Base-by-base conservation (phyloP, 2,329 filamentous ascomycete genomes). In the Didymella keratinophila region DNA sequence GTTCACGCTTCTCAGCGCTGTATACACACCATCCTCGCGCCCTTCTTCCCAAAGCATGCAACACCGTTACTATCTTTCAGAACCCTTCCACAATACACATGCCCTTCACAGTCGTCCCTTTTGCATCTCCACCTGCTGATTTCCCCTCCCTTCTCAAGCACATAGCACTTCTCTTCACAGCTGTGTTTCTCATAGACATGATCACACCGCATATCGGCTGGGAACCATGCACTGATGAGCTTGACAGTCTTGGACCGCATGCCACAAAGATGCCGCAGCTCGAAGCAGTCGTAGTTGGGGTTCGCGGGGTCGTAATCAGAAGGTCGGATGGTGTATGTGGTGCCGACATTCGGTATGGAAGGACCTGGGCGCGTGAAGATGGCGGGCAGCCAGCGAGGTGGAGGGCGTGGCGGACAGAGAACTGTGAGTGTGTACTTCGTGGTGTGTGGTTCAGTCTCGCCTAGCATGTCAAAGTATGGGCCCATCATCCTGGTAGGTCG, bases 11-110 rank as follows among this genome's bases (percentile, higher is more conserved):
- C 6, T 58, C 43, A 48, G 16, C 36, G 36, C 39, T 61, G 60
- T 41, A 65, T 16, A 57, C 62, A 66, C 4, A 71, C 69, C 65
- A 73, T 60, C 34, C 70, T 66, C 59, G 62, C 27, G 2, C 70
- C 68, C 43, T 67, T 70, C 58, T 70, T 65, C 10, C 72, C 71
- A 62, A 74, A 74, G 54, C 72, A 74, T 23, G 52, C 60, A 18
- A 42, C 42, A 4, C 61, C 64, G 2, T 61, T 16, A 1, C 53
- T 54, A 25, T 66, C 52, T 30, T 43, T 50, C 48, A 55, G 55
- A 3, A 73, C 64, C 11, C 23, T 20, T 1, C 61, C 70, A 9
- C 42, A 48, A 47, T 69, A 72, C 6, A 68, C 66, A 46, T 74
- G 72, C 0, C 72, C 72, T 44, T 72, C 62, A 45, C 72, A 74